These are phyloP conservation scores for Asterophora parasitica DNA, from an alignment of 768 basidiomycete genomes.

Conservation along the genomic window DNA sequence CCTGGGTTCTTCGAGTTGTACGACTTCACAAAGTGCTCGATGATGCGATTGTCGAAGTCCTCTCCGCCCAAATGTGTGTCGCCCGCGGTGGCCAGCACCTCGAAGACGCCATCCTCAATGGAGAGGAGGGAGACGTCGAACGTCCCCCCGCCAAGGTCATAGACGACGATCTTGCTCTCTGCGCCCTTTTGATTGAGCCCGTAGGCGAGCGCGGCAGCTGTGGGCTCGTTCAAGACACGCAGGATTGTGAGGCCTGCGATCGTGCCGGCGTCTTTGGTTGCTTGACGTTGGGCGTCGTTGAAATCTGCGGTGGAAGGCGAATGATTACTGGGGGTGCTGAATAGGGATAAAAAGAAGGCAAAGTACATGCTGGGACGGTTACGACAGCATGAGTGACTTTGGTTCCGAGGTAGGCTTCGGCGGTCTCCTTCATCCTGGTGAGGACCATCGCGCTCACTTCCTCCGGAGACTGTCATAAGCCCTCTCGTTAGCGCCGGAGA, in stretches of 20 bases:
- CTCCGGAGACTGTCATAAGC: slow-evolving; percentile 44
- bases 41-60: slow-evolving; percentile 68
- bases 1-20: slow-evolving; percentile 64
- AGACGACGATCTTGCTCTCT: slow-evolving; percentile 60
- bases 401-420: slow-evolving; percentile 63
- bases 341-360: not conserved
- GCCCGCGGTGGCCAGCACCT: slow-evolving; percentile 67
- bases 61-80: slow-evolving; percentile 73
- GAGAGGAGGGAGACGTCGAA: slow-evolving; percentile 70
- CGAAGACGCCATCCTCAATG: slow-evolving; percentile 67
- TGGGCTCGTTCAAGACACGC: slow-evolving; percentile 67
- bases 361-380: slow-evolving; percentile 53
- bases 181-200: slow-evolving; percentile 58
- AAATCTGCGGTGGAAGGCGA: slow-evolving; percentile 30
- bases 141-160: slow-evolving; percentile 71
- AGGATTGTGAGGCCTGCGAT: slow-evolving; percentile 63
- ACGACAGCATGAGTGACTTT: slow-evolving; percentile 58
- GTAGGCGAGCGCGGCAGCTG: slow-evolving; percentile 68
- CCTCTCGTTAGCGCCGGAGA: not conserved
- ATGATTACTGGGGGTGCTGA: not conserved
- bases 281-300: slow-evolving; percentile 59
- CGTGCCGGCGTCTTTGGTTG: slow-evolving; percentile 63
- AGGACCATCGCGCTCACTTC: slow-evolving; percentile 67
- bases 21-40: slow-evolving; percentile 63
- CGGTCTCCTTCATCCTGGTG: slow-evolving; percentile 67